These are phyloP conservation scores for Aspergillus sp. DNA, from an alignment of 2,329 filamentous ascomycete genomes.

Conservation along the genomic window DNA sequence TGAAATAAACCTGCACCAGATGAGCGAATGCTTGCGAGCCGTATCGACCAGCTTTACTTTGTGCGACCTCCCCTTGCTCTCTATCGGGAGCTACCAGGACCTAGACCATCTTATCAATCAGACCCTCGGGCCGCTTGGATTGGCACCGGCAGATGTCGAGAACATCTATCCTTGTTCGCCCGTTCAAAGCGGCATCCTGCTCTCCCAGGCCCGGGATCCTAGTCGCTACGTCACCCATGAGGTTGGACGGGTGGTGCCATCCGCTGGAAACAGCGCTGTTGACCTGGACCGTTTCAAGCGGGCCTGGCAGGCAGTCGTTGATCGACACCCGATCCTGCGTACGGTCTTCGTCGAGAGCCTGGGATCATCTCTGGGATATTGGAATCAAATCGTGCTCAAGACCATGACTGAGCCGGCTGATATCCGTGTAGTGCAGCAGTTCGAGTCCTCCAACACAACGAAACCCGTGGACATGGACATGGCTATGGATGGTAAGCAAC, in stretches of 20 bases:
- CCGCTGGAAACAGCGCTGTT: not conserved
- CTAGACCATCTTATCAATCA: not conserved
- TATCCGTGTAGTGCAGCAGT: slow-evolving; percentile 23
- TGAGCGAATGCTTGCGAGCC: not conserved
- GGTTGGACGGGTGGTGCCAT: not conserved
- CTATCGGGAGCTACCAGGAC: not conserved
- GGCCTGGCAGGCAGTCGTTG: slow-evolving; percentile 27
- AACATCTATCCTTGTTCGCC: slow-evolving; percentile 17
- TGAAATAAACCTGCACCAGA: slow-evolving; percentile 2
- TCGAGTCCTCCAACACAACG: slow-evolving; percentile 20
- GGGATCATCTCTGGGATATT: slow-evolving; percentile 20
- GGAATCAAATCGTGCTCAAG: slow-evolving; percentile 31
- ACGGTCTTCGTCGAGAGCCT: slow-evolving; percentile 29
- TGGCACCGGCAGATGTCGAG: slow-evolving; percentile 9
- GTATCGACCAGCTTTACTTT: slow-evolving; percentile 2
- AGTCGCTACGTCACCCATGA: not conserved
- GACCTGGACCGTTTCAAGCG: not conserved
- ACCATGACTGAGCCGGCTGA: slow-evolving; percentile 10
- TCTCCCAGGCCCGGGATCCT: not conserved
- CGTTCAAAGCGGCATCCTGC: slow-evolving; percentile 18
- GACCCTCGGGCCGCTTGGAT: no score
- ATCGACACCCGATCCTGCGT: slow-evolving; percentile 26
- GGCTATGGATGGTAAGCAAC: slow-evolving; percentile 7
- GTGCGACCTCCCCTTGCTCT: slow-evolving; percentile 5
- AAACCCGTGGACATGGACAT: slow-evolving; percentile 10